phyloP scores from a whole-genome alignment of 2,329 filamentous ascomycete species.

The Talaromyces sp. region DNA sequence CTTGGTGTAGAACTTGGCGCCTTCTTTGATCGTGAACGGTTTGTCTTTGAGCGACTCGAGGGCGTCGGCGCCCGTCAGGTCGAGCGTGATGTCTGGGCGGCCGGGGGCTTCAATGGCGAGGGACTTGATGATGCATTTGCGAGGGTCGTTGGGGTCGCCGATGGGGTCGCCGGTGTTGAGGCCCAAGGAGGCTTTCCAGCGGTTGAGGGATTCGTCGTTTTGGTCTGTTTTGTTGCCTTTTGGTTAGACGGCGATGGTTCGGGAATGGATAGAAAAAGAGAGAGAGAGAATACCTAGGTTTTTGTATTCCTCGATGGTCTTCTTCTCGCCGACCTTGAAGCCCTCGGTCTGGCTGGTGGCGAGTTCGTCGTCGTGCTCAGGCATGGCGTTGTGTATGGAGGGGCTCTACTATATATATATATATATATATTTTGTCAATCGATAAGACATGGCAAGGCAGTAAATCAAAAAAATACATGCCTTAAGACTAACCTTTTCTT shows the following conservation, averaged over 20 bases:
- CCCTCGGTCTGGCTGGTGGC: constrained; percentile 83
- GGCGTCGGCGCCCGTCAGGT: constrained; percentile 69
- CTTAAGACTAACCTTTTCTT: not conserved
- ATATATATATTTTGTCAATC: not conserved
- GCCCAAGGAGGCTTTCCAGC: constrained; percentile 96
- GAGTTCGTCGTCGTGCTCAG: constrained; percentile 72
- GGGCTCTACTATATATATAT: not conserved
- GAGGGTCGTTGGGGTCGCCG: constrained; percentile 72
- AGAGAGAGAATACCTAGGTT: constrained; percentile 66
- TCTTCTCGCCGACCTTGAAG: constrained; percentile 99
- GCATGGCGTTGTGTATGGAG: constrained; percentile 48
- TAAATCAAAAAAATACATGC: not conserved
- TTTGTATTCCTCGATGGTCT: constrained; percentile 91
- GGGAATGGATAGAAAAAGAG: not conserved
- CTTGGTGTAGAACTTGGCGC: constrained; percentile 88
- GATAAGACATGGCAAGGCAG: not conserved
- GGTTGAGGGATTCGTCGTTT: constrained; percentile 87
- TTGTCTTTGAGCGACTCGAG: constrained; percentile 77
- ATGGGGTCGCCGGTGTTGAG: constrained; percentile 66
- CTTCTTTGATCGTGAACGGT: constrained; percentile 97
- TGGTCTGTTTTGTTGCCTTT: constrained; percentile 44
- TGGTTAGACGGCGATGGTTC: not conserved
- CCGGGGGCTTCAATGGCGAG: constrained; percentile 83
- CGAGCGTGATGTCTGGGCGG: constrained; percentile 79
- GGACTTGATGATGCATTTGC: constrained; percentile 88